Percentiles rank a stretch among this genome's conserved stretches.
These are phyloP conservation scores for Salix viminalis DNA, from an alignment of 345 rosid species.

Conservation along the genomic window DNA sequence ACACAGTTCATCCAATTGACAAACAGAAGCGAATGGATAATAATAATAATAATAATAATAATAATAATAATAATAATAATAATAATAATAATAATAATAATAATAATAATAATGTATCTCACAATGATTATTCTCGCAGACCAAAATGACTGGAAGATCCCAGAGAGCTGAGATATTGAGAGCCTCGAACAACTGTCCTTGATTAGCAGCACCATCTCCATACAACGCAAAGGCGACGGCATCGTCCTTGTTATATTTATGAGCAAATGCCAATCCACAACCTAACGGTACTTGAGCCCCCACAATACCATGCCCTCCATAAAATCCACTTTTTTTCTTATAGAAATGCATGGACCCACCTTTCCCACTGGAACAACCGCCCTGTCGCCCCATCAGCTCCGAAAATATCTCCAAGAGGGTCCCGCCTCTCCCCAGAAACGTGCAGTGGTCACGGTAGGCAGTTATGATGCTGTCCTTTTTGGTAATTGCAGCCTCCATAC, in stretches of 20 bases:
- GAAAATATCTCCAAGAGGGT: constrained; percentile 62
- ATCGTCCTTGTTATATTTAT: constrained; percentile 82
- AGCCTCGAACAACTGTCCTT: constrained; percentile 95
- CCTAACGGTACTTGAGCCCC: constrained; percentile 97
- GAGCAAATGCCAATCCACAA: constrained; percentile 94
- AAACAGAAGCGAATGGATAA: neutral
- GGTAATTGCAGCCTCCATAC: constrained; percentile 93
- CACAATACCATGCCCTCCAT: constrained; percentile 95
- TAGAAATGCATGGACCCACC: constrained; percentile 99
- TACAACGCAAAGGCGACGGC: constrained; percentile 75
- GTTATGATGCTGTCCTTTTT: constrained; percentile 83
- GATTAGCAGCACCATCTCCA: constrained; percentile 98
- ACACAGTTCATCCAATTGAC: neutral
- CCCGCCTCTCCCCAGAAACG: constrained; percentile 80
- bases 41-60: neutral
- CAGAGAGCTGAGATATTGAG: constrained; percentile 87
- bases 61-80: too few relatives aligned
- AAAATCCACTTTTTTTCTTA: constrained; percentile 73
- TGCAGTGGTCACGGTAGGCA: constrained; percentile 90
- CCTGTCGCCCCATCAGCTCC: constrained; percentile 92
- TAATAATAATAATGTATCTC: constrained; percentile 7
- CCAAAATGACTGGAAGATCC: constrained; percentile 89
- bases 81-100: too few relatives aligned
- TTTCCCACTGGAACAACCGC: constrained; percentile 80
- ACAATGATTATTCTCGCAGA: constrained; percentile 99